Evolutionary conservation across 192 early-diverging fungal species (phyloP), one percentile per base, ranked within the genome.

Genomic region (Funneliformis mosseae): DNA sequence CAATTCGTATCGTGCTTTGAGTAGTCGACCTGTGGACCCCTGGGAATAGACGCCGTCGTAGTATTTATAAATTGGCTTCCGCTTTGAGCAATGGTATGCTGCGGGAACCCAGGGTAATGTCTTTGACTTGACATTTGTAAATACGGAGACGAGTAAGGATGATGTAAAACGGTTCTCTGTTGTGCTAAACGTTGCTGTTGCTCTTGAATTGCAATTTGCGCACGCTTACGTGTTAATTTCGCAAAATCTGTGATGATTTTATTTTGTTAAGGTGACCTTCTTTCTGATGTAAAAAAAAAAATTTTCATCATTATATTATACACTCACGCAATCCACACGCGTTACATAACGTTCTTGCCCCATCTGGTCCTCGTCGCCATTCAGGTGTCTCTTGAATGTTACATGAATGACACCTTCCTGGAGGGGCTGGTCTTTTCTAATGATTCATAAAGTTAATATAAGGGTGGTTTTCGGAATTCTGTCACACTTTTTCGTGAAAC

Each of bases 311-410:
- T 16, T 21, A 18, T 21, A 21, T 18, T 21, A 55, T 21, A 21
- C 18, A 92, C 92, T 89, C 89, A 94, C 93, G 93, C 64, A 95
- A 89, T n/a, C 97, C 97, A 83, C 97, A 97, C 0, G 96, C 97
- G 85, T 98, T 98, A 87, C 97, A 98, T 33, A 98, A 89, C 11
- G 96, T 97, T 38, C 97, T 87, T 10, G 94, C 92, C 18, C 96
- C 96, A 61, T 94, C 92, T 21, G 96, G 96, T 14, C 97, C 96
- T 9, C 97, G 92, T 42, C 97, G 87, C 97, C 97, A 98, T 84
- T 97, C 95, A 39, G 96, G 96, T 0, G 96, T 97, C 81, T 95
- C 95, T 4, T 91, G 93, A 64, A 92, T 93, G 74, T 93, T 90
- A 78, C 97, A 98, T 21, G 92, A 92, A 33, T 91, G 90, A 74